These are phyloP conservation scores for Effrenium voratum DNA, from an alignment of 73 alveolate species.

Conservation along the genomic window DNA sequence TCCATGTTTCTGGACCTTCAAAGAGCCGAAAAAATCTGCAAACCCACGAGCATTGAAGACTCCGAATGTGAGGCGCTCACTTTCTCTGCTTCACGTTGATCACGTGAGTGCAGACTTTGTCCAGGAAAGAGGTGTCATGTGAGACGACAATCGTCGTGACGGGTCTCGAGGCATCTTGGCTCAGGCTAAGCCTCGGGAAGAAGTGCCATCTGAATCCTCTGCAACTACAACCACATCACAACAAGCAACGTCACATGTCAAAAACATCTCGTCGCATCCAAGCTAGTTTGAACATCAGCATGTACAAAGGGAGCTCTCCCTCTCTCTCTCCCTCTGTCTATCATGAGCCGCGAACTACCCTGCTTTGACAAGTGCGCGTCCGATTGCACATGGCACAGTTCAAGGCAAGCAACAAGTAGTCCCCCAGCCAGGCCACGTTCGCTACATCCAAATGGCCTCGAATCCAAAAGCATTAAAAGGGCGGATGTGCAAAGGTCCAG, in stretches of 20 bases:
- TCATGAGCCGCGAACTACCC: not conserved
- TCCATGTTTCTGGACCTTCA: not conserved
- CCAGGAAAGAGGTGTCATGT: conserved; percentile 93
- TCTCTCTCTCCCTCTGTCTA: no score
- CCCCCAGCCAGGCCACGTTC: conserved; percentile 94
- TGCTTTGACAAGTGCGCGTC: no score
- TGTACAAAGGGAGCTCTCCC: no score
- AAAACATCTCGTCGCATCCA: no score
- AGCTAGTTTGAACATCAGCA: no score
- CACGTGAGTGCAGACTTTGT: conserved; percentile 94
- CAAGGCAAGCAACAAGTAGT: conserved; percentile 55
- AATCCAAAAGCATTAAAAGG: not conserved
- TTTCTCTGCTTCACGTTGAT: conserved; percentile 85
- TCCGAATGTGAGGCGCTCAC: not conserved
- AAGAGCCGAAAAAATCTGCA: not conserved
- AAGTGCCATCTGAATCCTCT: no score
- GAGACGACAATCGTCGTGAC: conserved; percentile 93
- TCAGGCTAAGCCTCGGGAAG: conserved; percentile 50
- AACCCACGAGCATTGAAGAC: not conserved
- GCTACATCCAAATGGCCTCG: conserved; percentile 93
- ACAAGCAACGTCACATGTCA: not conserved
- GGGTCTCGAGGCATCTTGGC: conserved; percentile 54
- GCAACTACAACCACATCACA: no score
- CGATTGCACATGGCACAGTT: no score
- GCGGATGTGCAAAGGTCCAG: not conserved